Conservation (phyloP, 371 early-diverging fungal species). For the Choanephora cucurbitarum region DNA sequence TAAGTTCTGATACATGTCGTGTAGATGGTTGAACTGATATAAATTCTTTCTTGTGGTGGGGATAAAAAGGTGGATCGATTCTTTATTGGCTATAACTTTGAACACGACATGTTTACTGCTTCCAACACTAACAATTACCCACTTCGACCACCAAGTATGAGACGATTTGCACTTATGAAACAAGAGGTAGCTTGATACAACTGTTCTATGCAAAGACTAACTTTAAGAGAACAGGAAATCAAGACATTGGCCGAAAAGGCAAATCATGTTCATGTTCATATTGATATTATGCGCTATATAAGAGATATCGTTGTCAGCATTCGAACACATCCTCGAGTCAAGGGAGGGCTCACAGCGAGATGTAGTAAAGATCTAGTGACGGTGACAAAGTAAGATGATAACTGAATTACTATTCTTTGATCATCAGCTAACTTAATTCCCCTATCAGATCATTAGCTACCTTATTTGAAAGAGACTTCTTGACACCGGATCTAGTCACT, state of each 20-base stretch:
- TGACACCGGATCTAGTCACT: slow-evolving; percentile 61
- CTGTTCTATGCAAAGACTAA: no score
- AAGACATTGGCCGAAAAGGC: slow-evolving; percentile 49
- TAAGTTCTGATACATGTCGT: slow-evolving; percentile 14
- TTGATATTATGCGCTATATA: slow-evolving; percentile 62
- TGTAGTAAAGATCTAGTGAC: slow-evolving; percentile 58
- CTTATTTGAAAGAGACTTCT: slow-evolving; percentile 54
- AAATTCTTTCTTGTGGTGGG: no score
- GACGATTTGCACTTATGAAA: slow-evolving; percentile 32
- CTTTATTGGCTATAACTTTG: slow-evolving; percentile 55
- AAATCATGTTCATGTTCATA: slow-evolving; percentile 53
- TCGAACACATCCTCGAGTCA: slow-evolving; percentile 60
- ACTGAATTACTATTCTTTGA: no score
- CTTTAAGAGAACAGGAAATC: slow-evolving; percentile 43
- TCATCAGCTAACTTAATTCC: not conserved
- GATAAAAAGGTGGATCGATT: slow-evolving; percentile 58
- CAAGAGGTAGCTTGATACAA: slow-evolving; percentile 25
- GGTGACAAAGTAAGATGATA: slow-evolving; percentile 53
- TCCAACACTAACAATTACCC: slow-evolving; percentile 1
- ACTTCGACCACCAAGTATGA: slow-evolving; percentile 1
- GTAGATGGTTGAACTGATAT: no score
- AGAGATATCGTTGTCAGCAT: slow-evolving; percentile 65
- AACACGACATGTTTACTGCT: slow-evolving; percentile 36
- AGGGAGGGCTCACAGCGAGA: slow-evolving; percentile 62
- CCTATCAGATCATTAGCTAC: slow-evolving; percentile 51